These are phyloP conservation scores for Yamadazyma siamensis DNA, from an alignment of 1,139 yeast genomes.

Conservation along the genomic window DNA sequence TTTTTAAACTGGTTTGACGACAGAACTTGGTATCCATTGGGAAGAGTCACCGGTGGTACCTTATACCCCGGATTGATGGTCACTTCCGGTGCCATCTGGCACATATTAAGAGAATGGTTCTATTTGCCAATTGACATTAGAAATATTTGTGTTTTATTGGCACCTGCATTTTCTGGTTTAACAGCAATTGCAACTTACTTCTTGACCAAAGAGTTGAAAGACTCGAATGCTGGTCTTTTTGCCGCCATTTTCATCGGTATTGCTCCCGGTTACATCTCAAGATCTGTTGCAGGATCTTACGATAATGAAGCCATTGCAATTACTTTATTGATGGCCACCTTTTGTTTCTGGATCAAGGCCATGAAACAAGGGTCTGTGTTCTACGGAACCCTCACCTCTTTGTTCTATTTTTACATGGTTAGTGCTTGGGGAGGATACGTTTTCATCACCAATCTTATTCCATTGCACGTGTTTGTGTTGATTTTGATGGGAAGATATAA, in stretches of 20 bases:
- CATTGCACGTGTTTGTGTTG: slow-evolving; percentile 89
- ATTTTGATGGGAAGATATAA: slow-evolving; percentile 93
- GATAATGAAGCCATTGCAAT: slow-evolving; percentile 99
- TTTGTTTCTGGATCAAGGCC: slow-evolving; percentile 93
- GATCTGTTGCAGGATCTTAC: slow-evolving; percentile 98
- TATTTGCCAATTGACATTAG: slow-evolving; percentile 90
- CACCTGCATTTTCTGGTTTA: slow-evolving; percentile 93
- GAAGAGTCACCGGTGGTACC: slow-evolving; percentile 99
- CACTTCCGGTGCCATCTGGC: slow-evolving; percentile 88
- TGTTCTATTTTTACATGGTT: slow-evolving; percentile 96
- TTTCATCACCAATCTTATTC: slow-evolving; percentile 95
- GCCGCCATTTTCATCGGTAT: slow-evolving; percentile 96
- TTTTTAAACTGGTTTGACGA: slow-evolving; percentile 98
- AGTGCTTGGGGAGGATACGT: slow-evolving; percentile 99
- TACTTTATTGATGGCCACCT: slow-evolving; percentile 91
- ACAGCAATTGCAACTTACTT: slow-evolving; percentile 93
- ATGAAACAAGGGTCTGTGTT: slow-evolving; percentile 86
- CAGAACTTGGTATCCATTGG: slow-evolving; percentile 98
- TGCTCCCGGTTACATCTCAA: slow-evolving; percentile 97
- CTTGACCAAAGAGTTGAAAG: slow-evolving; percentile 87
- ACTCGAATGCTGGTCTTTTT: slow-evolving; percentile 82
- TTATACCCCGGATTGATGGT: slow-evolving; percentile 98
- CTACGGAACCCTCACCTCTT: slow-evolving; percentile 80
- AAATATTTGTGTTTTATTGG: slow-evolving; percentile 91
- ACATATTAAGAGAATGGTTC: slow-evolving; percentile 55